Percentiles rank a stretch among this genome's conserved stretches.
These are phyloP conservation scores for Bathelium albidoporum DNA, from an alignment of 495 filamentous ascomycete species.

Conservation along the genomic window DNA sequence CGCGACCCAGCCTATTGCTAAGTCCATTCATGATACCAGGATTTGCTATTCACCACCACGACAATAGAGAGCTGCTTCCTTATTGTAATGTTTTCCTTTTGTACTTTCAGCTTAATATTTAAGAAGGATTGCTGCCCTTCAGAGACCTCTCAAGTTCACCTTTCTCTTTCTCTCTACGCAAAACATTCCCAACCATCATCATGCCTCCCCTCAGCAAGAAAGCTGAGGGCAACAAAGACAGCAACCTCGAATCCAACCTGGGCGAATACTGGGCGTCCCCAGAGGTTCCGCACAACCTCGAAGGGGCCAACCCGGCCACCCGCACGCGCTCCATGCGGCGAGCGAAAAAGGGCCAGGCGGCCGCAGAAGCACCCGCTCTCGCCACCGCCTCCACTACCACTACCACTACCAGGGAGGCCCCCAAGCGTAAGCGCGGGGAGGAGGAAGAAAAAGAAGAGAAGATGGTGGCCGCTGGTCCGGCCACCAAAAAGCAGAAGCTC, in stretches of 20 bases:
- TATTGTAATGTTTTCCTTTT: background rate
- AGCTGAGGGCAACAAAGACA: background rate
- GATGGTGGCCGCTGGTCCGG: background rate
- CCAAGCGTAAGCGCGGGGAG: background rate
- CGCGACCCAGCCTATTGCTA: background rate
- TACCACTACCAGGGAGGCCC: background rate
- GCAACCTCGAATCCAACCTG: background rate
- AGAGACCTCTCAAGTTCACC: background rate
- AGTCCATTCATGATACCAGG: background rate
- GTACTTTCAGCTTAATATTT: background rate
- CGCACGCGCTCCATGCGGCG: background rate
- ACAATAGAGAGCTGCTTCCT: background rate
- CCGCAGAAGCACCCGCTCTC: background rate
- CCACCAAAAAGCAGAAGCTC: background rate
- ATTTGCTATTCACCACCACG: background rate
- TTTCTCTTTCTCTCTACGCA: background rate
- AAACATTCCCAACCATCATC: background rate
- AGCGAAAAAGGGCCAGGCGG: background rate
- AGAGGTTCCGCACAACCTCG: background rate
- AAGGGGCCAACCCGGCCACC: background rate
- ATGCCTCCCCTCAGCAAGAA: background rate
- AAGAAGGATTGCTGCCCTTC: background rate
- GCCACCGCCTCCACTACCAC: background rate
- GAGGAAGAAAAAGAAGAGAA: background rate
- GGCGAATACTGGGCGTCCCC: background rate